Percentiles rank a stretch among this genome's conserved stretches.
Evolutionary conservation across 2,329 filamentous ascomycete species (phyloP).

Genomic region (Phialemoniopsis sp.): DNA sequence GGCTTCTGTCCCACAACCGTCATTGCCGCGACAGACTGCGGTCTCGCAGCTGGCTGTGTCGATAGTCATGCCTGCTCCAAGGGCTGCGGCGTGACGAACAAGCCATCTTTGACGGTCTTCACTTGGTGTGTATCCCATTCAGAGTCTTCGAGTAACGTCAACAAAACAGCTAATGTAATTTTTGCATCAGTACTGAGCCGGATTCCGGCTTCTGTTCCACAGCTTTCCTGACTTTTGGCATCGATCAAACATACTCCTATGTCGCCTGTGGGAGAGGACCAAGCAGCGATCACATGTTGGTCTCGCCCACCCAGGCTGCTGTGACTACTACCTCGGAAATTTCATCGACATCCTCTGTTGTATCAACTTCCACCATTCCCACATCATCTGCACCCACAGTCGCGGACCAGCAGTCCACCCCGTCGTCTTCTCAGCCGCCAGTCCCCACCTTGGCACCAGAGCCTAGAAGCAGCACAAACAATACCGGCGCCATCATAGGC

Average conservation of each 20-base stretch:
- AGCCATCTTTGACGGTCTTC: conserved; percentile 21
- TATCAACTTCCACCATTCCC: no score
- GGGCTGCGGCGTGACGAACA: conserved; percentile 23
- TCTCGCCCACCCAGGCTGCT: no score
- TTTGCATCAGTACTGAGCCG: conserved; percentile 7
- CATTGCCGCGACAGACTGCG: conserved; percentile 28
- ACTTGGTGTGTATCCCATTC: conserved; percentile 23
- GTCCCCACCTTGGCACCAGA: conserved; percentile 12
- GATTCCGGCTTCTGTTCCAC: conserved; percentile 23
- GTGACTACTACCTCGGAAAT: no score
- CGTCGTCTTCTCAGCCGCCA: no score
- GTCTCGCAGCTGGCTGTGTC: conserved; percentile 27
- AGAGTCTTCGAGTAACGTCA: no score
- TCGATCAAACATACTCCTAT: conserved; percentile 27
- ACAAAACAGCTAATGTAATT: no score
- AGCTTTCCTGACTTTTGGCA: conserved; percentile 22
- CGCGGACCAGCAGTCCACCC: no score
- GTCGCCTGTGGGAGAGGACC: no score
- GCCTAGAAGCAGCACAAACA: conserved; percentile 9
- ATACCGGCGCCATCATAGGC: conserved; percentile 24
- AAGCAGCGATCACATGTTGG: no score
- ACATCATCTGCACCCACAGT: no score
- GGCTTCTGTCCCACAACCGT: conserved; percentile 32
- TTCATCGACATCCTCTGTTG: no score
- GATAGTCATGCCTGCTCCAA: conserved; percentile 22